These are phyloP conservation scores for Fusarium agapanthi DNA, from an alignment of 2,329 filamentous ascomycete genomes.

Conservation along the genomic window DNA sequence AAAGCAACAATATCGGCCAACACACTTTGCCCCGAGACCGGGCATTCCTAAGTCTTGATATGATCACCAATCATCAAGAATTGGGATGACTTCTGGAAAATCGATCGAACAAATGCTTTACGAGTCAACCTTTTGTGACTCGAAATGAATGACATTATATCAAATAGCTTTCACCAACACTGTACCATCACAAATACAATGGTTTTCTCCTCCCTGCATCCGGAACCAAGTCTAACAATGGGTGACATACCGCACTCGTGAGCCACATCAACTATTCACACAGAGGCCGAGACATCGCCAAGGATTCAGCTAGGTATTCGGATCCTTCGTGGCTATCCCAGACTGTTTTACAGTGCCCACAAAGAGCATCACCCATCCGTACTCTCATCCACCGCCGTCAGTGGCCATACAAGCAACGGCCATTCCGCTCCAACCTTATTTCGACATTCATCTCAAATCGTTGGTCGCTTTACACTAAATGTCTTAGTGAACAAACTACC, in stretches of 20 bases:
- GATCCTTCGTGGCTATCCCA: neutral
- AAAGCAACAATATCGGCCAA: neutral
- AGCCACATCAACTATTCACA: neutral
- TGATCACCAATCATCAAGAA: neutral
- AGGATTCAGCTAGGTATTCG: conserved; percentile 1
- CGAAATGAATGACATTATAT: neutral
- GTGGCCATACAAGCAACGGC: conserved; percentile 1
- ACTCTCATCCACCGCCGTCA: conserved; percentile 6
- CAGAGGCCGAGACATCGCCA: neutral
- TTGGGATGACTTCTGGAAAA: neutral
- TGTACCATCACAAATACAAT: neutral
- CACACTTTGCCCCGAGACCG: neutral
- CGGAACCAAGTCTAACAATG: neutral
- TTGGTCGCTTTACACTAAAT: neutral
- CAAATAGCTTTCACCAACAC: neutral
- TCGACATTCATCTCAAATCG: neutral
- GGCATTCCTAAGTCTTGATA: neutral
- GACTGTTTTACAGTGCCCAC: neutral
- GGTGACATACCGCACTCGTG: neutral
- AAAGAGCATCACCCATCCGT: neutral
- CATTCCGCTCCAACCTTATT: conserved; percentile 26
- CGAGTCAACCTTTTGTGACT: neutral
- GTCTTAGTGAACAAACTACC: neutral
- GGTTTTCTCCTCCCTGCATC: neutral
- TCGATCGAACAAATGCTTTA: neutral